Percentiles rank a stretch among this genome's conserved stretches.
phyloP scores from a whole-genome alignment of 2,329 filamentous ascomycete species.

The Xenoacremonium recifei region DNA sequence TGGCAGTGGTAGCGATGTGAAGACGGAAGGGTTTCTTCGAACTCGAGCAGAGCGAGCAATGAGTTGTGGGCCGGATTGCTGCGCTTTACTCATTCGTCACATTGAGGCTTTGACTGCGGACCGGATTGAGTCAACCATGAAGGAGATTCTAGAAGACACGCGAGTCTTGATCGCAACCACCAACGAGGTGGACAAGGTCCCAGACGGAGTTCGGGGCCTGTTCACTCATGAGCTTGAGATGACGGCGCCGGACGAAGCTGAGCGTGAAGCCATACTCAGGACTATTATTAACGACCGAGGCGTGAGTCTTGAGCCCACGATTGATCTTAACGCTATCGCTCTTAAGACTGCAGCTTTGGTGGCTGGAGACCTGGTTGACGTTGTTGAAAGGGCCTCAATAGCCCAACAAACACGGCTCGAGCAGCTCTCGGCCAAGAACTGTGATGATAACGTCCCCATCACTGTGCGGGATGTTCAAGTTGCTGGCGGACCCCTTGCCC shows the following conservation, averaged over 20 bases:
- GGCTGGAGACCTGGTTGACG: constrained; percentile 89
- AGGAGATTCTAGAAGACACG: constrained; percentile 76
- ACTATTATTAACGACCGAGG: constrained; percentile 75
- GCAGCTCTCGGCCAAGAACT: constrained; percentile 56
- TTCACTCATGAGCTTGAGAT: constrained; percentile 97
- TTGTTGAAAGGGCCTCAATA: constrained; percentile 84
- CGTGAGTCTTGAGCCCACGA: constrained; percentile 75
- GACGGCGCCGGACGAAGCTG: constrained; percentile 85
- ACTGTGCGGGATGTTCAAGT: constrained; percentile 83
- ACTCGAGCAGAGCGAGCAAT: constrained; percentile 85
- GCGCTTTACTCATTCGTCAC: constrained; percentile 82
- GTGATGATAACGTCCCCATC: constrained; percentile 40
- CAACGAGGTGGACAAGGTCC: constrained; percentile 91
- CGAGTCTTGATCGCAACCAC: constrained; percentile 90
- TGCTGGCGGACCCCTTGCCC: constrained; percentile 76
- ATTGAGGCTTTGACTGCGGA: constrained; percentile 90
- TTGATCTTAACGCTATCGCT: constrained; percentile 81
- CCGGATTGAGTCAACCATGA: constrained; percentile 80
- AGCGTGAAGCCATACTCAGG: constrained; percentile 83
- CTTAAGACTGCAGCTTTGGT: constrained; percentile 95
- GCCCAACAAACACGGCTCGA: constrained; percentile 76
- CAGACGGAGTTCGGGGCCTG: constrained; percentile 82
- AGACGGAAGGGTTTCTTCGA: constrained; percentile 88
- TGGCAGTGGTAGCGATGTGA: constrained; percentile 83
- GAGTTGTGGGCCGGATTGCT: constrained; percentile 80